phyloP scores from a whole-genome alignment of 495 filamentous ascomycete species.

The Symbiotaphrina buchneri region DNA sequence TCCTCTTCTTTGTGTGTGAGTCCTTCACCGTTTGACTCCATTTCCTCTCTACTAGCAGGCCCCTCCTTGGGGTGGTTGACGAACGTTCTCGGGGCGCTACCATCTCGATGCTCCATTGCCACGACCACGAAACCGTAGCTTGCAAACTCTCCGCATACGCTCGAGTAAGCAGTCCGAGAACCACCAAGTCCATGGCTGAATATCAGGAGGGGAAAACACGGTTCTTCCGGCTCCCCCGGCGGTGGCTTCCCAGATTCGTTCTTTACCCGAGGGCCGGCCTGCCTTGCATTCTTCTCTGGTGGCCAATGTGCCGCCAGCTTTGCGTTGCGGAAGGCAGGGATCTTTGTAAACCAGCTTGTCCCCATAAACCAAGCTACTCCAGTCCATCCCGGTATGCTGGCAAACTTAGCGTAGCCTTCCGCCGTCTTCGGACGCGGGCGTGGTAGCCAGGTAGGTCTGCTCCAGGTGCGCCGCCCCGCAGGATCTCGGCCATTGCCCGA shows the following conservation, averaged over 20 bases:
- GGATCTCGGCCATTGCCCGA: constrained; percentile 2
- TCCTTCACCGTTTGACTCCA: constrained; percentile 17
- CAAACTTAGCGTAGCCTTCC: constrained; percentile 29
- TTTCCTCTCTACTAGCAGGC: constrained; percentile 13
- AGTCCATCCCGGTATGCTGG: constrained; percentile 17
- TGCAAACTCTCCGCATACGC: constrained; percentile 43
- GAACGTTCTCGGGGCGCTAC: constrained; percentile 40
- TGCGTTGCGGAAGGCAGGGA: constrained; percentile 32
- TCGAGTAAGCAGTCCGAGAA: constrained; percentile 49
- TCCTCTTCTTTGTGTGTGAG: constrained; percentile 14
- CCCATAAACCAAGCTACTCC: constrained; percentile 20
- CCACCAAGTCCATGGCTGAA: constrained; percentile 69
- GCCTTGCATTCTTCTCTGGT: constrained; percentile 9
- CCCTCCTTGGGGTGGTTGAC: constrained; percentile 17
- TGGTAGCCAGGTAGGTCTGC: constrained; percentile 28
- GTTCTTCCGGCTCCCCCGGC: constrained; percentile 9
- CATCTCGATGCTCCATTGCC: constrained; percentile 56
- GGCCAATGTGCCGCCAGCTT: constrained; percentile 18
- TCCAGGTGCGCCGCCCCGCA: constrained; percentile 13
- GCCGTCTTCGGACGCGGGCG: constrained; percentile 21
- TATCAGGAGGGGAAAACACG: constrained; percentile 16
- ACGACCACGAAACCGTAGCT: constrained; percentile 58
- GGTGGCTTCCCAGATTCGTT: constrained; percentile 9
- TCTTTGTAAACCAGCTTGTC: constrained; percentile 30
- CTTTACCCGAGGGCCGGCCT: constrained; percentile 11